phyloP scores from a whole-genome alignment of 805 yeast species.

The Hyphopichia homilentoma region DNA sequence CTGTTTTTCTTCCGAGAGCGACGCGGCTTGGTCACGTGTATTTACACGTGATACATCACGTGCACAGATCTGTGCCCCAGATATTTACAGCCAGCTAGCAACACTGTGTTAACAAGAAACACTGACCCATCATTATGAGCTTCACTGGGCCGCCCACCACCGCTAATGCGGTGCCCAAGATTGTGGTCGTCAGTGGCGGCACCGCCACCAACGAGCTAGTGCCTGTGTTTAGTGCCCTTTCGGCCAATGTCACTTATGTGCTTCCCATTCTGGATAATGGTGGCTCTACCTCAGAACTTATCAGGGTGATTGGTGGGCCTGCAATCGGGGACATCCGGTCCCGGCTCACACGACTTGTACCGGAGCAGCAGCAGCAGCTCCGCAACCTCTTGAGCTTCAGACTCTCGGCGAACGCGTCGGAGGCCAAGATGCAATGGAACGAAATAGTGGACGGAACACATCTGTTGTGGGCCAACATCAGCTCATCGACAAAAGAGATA shows the following conservation, averaged over 20 bases:
- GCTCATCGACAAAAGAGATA: slow-evolving; percentile 63
- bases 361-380: slow-evolving; percentile 40
- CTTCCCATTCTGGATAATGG: slow-evolving; percentile 91
- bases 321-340: slow-evolving; percentile 93
- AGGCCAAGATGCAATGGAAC: slow-evolving; percentile 73
- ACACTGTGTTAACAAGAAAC: no score
- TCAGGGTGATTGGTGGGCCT: slow-evolving; percentile 87
- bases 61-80: no score
- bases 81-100: no score
- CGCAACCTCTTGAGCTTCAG: slow-evolving; percentile 42
- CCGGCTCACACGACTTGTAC: slow-evolving; percentile 69
- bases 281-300: slow-evolving; percentile 87
- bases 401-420: slow-evolving; percentile 41
- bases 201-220: slow-evolving; percentile 84
- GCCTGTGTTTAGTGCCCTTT: slow-evolving; percentile 46
- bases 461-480: slow-evolving; percentile 58
- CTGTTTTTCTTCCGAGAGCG: slow-evolving; percentile 30
- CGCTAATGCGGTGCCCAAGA: no score
- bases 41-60: no score
- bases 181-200: slow-evolving; percentile 79
- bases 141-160: no score
- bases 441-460: slow-evolving; percentile 77
- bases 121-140: no score
- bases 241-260: slow-evolving; percentile 54
- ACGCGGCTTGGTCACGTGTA: slow-evolving; percentile 1